A percentile compares a stretch with the other conserved stretches of the same genome.
These are phyloP conservation scores for Fusarium robinianum DNA, from an alignment of 2,329 filamentous ascomycete species.

Conservation along the genomic window DNA sequence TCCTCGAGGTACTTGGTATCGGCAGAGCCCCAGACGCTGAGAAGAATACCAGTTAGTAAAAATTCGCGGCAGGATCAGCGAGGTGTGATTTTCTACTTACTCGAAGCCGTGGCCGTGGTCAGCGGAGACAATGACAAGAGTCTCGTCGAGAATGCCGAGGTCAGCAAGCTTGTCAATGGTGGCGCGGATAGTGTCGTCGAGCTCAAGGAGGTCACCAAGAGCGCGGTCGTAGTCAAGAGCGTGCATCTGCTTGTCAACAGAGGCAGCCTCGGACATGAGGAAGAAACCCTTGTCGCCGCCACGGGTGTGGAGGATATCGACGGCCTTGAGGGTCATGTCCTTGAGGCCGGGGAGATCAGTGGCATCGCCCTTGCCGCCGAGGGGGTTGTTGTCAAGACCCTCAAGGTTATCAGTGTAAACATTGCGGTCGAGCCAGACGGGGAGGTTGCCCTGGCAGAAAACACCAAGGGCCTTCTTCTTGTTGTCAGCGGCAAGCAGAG, in stretches of 20 bases:
- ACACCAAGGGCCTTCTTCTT: constrained; percentile 72
- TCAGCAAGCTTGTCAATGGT: constrained; percentile 71
- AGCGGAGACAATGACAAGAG: constrained; percentile 79
- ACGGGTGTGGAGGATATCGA: constrained; percentile 73
- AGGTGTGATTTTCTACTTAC: constrained; percentile 32
- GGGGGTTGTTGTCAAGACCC: constrained; percentile 68
- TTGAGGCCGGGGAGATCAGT: constrained; percentile 80
- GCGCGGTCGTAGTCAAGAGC: constrained; percentile 82
- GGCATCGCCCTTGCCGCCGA: constrained; percentile 66
- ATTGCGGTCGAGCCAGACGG: constrained; percentile 86
- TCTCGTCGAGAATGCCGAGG: constrained; percentile 71
- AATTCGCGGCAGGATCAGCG: not conserved
- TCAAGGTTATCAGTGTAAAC: constrained; percentile 74
- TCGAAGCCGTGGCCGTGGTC: constrained; percentile 91
- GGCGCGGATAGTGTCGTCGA: constrained; percentile 80
- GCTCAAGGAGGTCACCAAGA: constrained; percentile 80
- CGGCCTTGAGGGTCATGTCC: constrained; percentile 87
- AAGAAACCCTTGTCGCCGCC: constrained; percentile 77
- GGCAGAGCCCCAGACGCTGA: constrained; percentile 74
- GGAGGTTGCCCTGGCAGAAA: constrained; percentile 75
- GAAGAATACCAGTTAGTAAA: constrained; percentile 8
- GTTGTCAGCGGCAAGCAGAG: constrained; percentile 61
- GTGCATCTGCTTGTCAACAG: constrained; percentile 92
- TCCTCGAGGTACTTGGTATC: constrained; percentile 77
- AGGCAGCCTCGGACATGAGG: constrained; percentile 85